Conservation (phyloP, 2,329 filamentous ascomycete genomes). For the Septoria linicola region DNA sequence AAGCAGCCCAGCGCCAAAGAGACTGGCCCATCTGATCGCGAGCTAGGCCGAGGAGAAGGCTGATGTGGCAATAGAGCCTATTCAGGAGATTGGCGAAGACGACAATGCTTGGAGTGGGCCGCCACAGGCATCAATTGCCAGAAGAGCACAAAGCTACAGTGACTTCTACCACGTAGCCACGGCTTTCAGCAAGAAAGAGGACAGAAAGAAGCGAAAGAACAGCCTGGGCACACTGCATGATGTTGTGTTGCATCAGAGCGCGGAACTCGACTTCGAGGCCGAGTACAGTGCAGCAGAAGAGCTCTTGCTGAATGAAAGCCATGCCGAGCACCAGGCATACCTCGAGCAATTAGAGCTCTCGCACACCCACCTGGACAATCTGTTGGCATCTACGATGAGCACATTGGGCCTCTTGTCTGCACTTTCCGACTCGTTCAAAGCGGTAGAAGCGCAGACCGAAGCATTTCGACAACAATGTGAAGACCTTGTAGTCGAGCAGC, state of each 20-base stretch:
- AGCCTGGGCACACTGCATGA: constrained; percentile 24
- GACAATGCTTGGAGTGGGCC: constrained; percentile 54
- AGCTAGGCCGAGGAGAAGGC: constrained; percentile 56
- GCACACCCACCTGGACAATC: constrained; percentile 74
- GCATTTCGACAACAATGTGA: constrained; percentile 92
- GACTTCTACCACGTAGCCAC: constrained; percentile 68
- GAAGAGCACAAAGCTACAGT: constrained; percentile 74
- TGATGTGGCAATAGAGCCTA: constrained; percentile 56
- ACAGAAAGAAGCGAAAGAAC: constrained; percentile 42
- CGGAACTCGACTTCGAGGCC: constrained; percentile 56
- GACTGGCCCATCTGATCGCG: constrained; percentile 42
- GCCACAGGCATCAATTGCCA: constrained; percentile 63
- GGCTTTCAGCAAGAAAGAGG: constrained; percentile 57
- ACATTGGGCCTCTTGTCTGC: constrained; percentile 74
- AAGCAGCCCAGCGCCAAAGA: constrained; percentile 39
- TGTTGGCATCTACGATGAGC: constrained; percentile 73
- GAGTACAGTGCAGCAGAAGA: constrained; percentile 62
- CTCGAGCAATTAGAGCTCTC: constrained; percentile 78
- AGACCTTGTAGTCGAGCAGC: constrained; percentile 78
- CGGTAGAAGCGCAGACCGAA: constrained; percentile 87
- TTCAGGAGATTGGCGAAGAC: constrained; percentile 57
- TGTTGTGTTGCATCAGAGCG: constrained; percentile 32
- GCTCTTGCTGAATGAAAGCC: constrained; percentile 74
- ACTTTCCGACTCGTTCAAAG: constrained; percentile 80
- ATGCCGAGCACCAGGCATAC: constrained; percentile 83